Base-by-base conservation (phyloP, 306 rosid genomes). In the Vicia sativa region DNA sequence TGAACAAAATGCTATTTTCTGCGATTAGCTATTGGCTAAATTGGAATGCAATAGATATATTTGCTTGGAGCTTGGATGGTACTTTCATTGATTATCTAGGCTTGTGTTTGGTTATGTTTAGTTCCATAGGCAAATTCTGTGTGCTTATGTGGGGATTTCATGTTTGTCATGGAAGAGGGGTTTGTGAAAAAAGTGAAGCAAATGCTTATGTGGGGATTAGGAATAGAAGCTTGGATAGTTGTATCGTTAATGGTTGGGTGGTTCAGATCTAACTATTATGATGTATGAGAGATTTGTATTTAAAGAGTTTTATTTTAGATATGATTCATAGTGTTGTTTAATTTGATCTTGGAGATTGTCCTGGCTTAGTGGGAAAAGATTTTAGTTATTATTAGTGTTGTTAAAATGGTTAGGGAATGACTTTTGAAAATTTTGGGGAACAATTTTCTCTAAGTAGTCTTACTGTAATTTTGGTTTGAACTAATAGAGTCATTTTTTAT, bases 31-130 rank as follows among this genome's bases (percentile, higher is more conserved):
- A n/a, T 13, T 48, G 26, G 8, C 26, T 7, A 16, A 12, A 48
- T 5, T 48, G 6, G 25, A 34, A 6, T 50, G 26, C 28, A 29
- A 37, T 63, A 6, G 9, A 16, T 41, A 3, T 31, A 15, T 50
- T 77, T 28, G 23, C 21, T 13, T 38, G 41, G 42, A 48, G 42
- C 23, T 56, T 70, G 13, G 73, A 55, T 74, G 29, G 7, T 15
- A 13, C 12, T 58, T 31, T 10, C 1, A 37, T 1, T 23, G 18
- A 18, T 55, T n/a, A 11, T 62, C 29, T 56, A 15, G 4, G 58
- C 14, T 71, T 44, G 35, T 67, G 34, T 18, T 54, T 29, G 57
- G 29, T 28, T 49, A 21, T 29, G 11, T 35, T 43, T 11, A 6
- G 50, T 35, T 56, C 11, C 13, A 1, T 55, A 13, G 21, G 49